Conservation (phyloP, 768 basidiomycete genomes). For the Tremella fuciformis region DNA sequence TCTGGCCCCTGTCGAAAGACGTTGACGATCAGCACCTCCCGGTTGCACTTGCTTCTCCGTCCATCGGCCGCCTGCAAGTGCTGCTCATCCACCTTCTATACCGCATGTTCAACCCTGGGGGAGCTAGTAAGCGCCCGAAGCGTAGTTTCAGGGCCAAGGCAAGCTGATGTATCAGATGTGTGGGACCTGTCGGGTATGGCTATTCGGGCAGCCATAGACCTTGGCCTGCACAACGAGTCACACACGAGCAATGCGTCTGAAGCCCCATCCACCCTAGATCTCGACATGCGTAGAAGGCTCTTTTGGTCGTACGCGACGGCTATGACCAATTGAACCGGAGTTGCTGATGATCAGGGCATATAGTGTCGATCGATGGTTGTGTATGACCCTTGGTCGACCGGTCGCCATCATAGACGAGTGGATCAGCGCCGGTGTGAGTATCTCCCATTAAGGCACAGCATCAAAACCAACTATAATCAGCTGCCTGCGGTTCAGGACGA, state of each 20-base stretch:
- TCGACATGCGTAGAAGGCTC: slow-evolving; percentile 21
- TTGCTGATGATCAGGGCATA: slow-evolving; percentile 16
- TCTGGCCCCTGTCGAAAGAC: neutral
- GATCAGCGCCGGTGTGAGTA: slow-evolving; percentile 21
- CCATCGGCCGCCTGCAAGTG: slow-evolving; percentile 15
- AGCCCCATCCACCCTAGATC: slow-evolving; percentile 9
- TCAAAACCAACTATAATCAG: slow-evolving; percentile 7
- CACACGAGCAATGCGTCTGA: neutral
- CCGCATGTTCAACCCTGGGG: slow-evolving; percentile 16
- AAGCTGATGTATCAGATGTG: slow-evolving; percentile 2
- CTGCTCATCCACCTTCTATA: slow-evolving; percentile 19
- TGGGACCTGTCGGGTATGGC: slow-evolving; percentile 23
- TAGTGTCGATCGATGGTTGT: slow-evolving; percentile 17
- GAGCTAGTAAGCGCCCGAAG: slow-evolving; percentile 12
- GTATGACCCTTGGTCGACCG: slow-evolving; percentile 17
- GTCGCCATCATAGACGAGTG: slow-evolving; percentile 16
- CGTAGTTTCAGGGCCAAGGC: neutral
- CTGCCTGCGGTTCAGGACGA: slow-evolving; percentile 17
- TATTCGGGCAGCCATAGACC: slow-evolving; percentile 15
- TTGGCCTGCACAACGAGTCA: slow-evolving; percentile 18
- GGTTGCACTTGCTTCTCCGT: neutral
- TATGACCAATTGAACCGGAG: too few species aligned
- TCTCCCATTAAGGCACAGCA: neutral
- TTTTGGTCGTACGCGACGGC: slow-evolving; percentile 29
- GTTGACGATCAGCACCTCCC: neutral